A percentile compares a stretch with the other conserved stretches of the same genome.
phyloP scores from a whole-genome alignment of 495 filamentous ascomycete genomes.

The Acidiella bohemica region DNA sequence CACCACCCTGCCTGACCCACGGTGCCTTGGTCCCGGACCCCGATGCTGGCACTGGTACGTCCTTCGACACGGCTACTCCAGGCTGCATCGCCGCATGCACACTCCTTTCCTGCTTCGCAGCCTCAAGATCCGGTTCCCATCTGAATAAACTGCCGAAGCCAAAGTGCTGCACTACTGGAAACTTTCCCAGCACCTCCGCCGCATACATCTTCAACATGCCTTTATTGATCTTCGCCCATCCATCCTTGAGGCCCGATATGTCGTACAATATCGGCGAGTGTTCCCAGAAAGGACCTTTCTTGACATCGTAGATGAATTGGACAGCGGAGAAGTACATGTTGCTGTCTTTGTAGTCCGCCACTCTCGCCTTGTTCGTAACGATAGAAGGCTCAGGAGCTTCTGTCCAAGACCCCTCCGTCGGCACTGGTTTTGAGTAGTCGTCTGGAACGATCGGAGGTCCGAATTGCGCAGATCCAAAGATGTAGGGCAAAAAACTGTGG shows the following conservation, averaged over 20 bases:
- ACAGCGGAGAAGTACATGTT: conserved; percentile 99
- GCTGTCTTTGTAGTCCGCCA: conserved; percentile 50
- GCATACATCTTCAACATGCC: conserved; percentile 67
- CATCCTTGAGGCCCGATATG: conserved; percentile 75
- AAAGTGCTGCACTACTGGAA: conserved; percentile 60
- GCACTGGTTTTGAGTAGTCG: conserved; percentile 24
- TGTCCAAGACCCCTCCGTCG: conserved; percentile 58
- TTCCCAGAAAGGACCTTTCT: conserved; percentile 95
- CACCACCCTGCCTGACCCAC: conserved; percentile 17
- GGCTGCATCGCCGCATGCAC: conserved; percentile 50
- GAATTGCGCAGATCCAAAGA: conserved; percentile 85
- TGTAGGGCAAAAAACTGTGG: conserved; percentile 91
- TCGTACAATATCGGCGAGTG: conserved; percentile 93
- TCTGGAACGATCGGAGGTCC: conserved; percentile 52
- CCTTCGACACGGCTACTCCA: neutral
- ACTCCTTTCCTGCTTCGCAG: conserved; percentile 32
- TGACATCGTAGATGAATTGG: conserved; percentile 96
- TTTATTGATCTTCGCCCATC: conserved; percentile 99
- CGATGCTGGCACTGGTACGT: conserved; percentile 5
- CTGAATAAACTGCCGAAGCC: conserved; percentile 66
- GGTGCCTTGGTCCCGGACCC: conserved; percentile 19
- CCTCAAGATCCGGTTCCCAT: conserved; percentile 64
- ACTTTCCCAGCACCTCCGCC: conserved; percentile 55
- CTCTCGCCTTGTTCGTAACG: conserved; percentile 50
- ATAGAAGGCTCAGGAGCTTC: conserved; percentile 56